These are phyloP conservation scores for Chionographis japonica DNA, from an alignment of 106 monocot genomes.

Conservation along the genomic window DNA sequence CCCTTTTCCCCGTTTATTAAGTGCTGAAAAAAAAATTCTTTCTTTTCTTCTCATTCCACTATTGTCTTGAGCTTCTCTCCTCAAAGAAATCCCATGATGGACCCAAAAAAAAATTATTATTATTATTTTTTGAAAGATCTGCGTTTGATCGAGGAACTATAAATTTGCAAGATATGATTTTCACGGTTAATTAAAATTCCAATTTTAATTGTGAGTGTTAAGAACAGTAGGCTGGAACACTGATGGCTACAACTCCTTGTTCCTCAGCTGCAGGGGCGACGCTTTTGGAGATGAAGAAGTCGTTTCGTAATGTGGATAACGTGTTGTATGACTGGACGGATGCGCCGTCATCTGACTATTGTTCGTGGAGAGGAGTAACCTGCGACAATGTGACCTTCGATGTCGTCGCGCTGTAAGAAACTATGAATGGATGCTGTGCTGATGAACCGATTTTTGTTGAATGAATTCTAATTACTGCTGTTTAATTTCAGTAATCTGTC, in stretches of 20 bases:
- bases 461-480: not conserved
- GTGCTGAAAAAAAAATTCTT: too few species aligned
- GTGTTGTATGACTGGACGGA: constrained; percentile 70
- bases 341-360: constrained; percentile 43
- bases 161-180: too few species aligned
- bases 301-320: constrained; percentile 73
- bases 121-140: too few species aligned
- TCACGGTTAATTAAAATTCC: too few species aligned
- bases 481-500: constrained; percentile 68
- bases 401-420: constrained; percentile 76
- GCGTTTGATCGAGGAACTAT: too few species aligned
- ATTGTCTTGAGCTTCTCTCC: too few species aligned
- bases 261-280: constrained; percentile 36
- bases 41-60: too few species aligned
- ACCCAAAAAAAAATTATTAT: too few species aligned
- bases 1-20: too few species aligned
- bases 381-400: constrained; percentile 82
- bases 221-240: too few species aligned
- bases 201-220: too few species aligned
- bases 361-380: constrained; percentile 83
- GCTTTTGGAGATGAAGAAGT: constrained; percentile 83
- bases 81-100: too few species aligned
- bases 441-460: not conserved
- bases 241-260: not conserved
- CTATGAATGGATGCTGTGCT: not conserved